phyloP scores from a whole-genome alignment of 2,329 filamentous ascomycete species.

The Tolypocladium ovalisporum region DNA sequence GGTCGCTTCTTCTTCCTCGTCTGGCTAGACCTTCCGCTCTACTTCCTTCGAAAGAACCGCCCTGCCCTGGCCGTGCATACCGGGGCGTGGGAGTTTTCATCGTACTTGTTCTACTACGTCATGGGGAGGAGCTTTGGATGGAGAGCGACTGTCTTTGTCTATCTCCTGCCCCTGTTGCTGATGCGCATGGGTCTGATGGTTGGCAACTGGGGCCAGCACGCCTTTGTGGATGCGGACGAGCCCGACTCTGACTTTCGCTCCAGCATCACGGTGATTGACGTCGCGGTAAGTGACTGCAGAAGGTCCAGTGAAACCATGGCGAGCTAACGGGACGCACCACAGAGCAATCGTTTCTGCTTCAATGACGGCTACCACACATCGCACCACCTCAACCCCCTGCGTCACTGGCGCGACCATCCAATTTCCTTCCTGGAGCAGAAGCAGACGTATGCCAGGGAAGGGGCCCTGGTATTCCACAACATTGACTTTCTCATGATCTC shows the following conservation, averaged over 20 bases:
- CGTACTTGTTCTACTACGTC: conserved; percentile 38
- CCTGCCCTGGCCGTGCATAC: conserved; percentile 40
- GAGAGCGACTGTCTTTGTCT: conserved; percentile 50
- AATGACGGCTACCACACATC: conserved; percentile 78
- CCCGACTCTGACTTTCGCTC: conserved; percentile 70
- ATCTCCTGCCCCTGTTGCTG: conserved; percentile 54
- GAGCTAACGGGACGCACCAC: conserved; percentile 2
- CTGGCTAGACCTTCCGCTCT: conserved; percentile 65
- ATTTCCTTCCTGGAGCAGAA: conserved; percentile 62
- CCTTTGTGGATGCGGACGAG: conserved; percentile 64
- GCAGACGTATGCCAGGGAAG: conserved; percentile 51
- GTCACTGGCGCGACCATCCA: conserved; percentile 76
- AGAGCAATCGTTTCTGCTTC: conserved; percentile 76
- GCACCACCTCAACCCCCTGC: conserved; percentile 65
- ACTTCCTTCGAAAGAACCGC: conserved; percentile 59
- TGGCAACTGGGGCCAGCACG: conserved; percentile 78
- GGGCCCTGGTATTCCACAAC: conserved; percentile 67
- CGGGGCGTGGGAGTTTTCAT: conserved; percentile 49
- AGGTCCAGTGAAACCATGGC: too few species aligned
- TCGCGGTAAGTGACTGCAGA: conserved; percentile 44
- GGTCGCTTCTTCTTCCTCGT: conserved; percentile 62
- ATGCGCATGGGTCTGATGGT: conserved; percentile 67
- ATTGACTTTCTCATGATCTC: conserved; percentile 76
- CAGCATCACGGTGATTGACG: conserved; percentile 70
- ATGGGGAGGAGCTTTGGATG: conserved; percentile 38